Conservation (phyloP, 2,329 filamentous ascomycete genomes). For the Hansfordia pulvinata region DNA sequence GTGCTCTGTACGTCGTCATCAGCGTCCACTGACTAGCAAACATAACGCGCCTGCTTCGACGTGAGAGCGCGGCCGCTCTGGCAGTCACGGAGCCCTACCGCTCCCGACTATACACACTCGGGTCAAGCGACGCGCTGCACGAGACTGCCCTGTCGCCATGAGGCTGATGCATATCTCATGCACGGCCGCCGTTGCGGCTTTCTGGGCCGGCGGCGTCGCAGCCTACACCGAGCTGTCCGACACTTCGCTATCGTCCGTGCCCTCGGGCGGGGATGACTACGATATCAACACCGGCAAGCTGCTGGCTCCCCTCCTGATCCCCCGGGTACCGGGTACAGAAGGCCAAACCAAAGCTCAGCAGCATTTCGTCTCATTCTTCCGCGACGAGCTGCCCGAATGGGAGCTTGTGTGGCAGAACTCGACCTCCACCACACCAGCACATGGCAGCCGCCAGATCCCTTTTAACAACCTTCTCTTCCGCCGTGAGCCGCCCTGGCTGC, state of each 20-base stretch:
- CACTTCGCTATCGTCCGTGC: slow-evolving; percentile 56
- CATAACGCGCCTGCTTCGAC: too few relatives aligned
- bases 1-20: too few relatives aligned
- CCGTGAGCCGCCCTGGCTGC: slow-evolving; percentile 75
- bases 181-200: too few relatives aligned
- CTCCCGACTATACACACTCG: too few relatives aligned
- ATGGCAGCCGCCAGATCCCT: slow-evolving; percentile 55
- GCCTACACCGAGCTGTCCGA: slow-evolving; percentile 52
- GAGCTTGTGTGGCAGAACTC: slow-evolving; percentile 75
- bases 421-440: slow-evolving; percentile 69
- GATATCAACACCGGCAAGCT: slow-evolving; percentile 64
- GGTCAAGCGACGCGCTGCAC: too few relatives aligned
- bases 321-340: slow-evolving; percentile 77
- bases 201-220: too few relatives aligned
- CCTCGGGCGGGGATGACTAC: slow-evolving; percentile 61
- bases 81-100: too few relatives aligned
- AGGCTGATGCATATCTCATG: too few relatives aligned
- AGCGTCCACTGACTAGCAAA: too few relatives aligned
- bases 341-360: slow-evolving; percentile 60
- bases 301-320: slow-evolving; percentile 73
- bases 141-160: too few relatives aligned
- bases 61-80: too few relatives aligned
- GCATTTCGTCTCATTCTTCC: slow-evolving; percentile 80
- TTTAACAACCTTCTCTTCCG: slow-evolving; percentile 81
- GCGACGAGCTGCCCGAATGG: slow-evolving; percentile 63